These are phyloP conservation scores for Platismatia glauca DNA, from an alignment of 495 filamentous ascomycete species.

Conservation along the genomic window DNA sequence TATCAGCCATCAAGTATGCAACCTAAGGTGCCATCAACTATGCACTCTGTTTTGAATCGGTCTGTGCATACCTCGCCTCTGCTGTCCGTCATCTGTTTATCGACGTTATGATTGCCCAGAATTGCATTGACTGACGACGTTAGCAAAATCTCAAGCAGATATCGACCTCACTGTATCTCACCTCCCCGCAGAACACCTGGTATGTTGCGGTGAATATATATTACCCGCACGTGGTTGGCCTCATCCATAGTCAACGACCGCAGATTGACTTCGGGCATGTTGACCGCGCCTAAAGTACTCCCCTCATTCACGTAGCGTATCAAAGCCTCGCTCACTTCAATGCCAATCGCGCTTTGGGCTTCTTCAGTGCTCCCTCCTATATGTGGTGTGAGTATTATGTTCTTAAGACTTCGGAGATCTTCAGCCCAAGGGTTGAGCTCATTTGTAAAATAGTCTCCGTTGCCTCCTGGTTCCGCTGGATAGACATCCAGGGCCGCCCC, in stretches of 20 bases:
- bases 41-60: conserved; percentile 7
- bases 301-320: conserved; percentile 91
- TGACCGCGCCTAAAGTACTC: conserved; percentile 80
- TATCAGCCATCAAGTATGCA: conserved; percentile 96
- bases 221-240: conserved; percentile 76
- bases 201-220: conserved; percentile 93
- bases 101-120: conserved; percentile 89
- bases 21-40: conserved; percentile 38
- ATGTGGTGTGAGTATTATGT: conserved; percentile 91
- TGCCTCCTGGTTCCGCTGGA: conserved; percentile 84
- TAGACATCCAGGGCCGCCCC: conserved; percentile 96
- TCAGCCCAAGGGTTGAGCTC: conserved; percentile 79
- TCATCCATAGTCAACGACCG: conserved; percentile 82
- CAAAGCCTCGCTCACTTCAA: conserved; percentile 81
- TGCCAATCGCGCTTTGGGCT: conserved; percentile 90
- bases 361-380: conserved; percentile 98
- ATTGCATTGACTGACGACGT: conserved; percentile 72
- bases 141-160: neutral
- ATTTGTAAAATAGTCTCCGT: conserved; percentile 89
- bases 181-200: conserved; percentile 86
- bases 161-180: conserved; percentile 24
- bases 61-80: conserved; percentile 64
- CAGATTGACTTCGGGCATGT: conserved; percentile 87
- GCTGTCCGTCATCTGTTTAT: conserved; percentile 95
- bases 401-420: conserved; percentile 76